Evolutionary conservation across 78 protist genomes (phyloP).

Genomic region (Anaeramoeba ignava): DNA sequence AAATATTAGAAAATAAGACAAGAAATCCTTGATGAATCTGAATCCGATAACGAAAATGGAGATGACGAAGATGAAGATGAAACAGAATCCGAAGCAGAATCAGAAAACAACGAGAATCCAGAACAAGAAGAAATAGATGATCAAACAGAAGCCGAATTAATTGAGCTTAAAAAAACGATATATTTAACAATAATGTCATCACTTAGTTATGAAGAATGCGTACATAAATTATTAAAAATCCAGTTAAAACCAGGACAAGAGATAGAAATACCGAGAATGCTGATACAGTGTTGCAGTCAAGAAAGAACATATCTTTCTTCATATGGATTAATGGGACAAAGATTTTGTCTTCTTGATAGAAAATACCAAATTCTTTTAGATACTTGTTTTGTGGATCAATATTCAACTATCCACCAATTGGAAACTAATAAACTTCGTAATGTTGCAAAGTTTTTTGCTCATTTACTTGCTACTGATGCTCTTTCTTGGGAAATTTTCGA

Average conservation of each 20-base stretch:
- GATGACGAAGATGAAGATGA: background rate
- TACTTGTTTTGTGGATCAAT: constrained; percentile 22
- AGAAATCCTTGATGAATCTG: background rate
- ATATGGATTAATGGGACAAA: constrained; percentile 69
- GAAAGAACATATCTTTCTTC: constrained; percentile 67
- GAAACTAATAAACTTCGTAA: constrained; percentile 77
- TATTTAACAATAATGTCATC: constrained; percentile 81
- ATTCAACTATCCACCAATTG: constrained; percentile 60
- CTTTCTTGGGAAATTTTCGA: constrained; percentile 49
- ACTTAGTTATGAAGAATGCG: constrained; percentile 71
- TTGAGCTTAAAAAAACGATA: constrained; percentile 54
- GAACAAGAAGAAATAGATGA: constrained; percentile 23
- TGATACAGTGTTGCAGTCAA: constrained; percentile 87
- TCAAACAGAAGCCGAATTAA: constrained; percentile 48
- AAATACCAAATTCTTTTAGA: constrained; percentile 31
- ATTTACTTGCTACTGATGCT: constrained; percentile 37
- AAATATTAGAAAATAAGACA: background rate
- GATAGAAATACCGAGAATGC: constrained; percentile 62
- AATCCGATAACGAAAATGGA: background rate
- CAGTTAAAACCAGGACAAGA: constrained; percentile 39
- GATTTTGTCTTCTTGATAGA: constrained; percentile 61
- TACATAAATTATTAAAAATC: constrained; percentile 73
- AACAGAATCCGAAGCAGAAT: background rate
- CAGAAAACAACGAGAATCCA: background rate
- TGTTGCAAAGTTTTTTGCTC: constrained; percentile 54